These are phyloP conservation scores for Phytophthora litchii DNA, from an alignment of 352 stramenopile species.

Conservation along the genomic window DNA sequence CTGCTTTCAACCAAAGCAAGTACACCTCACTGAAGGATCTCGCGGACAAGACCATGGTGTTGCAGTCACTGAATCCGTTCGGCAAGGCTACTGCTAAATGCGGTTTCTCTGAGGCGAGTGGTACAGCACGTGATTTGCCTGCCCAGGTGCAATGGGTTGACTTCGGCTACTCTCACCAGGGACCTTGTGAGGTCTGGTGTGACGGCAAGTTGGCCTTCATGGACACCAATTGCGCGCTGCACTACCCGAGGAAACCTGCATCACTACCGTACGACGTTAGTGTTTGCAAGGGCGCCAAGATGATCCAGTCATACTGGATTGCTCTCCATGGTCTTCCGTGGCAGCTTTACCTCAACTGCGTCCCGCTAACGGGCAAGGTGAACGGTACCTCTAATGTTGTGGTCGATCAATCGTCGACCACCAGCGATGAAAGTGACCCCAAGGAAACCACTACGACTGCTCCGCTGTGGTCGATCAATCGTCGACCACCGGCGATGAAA, in stretches of 20 bases:
- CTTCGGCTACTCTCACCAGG: conserved; percentile 52
- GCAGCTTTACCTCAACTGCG: conserved; percentile 63
- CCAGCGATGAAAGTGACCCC: conserved; percentile 2
- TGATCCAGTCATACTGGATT: conserved; percentile 63
- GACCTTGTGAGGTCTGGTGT: conserved; percentile 67
- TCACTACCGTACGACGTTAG: conserved; percentile 46
- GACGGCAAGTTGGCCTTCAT: conserved; percentile 55
- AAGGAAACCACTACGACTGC: conserved; percentile 1
- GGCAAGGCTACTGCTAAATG: conserved; percentile 33
- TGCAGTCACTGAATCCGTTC: conserved; percentile 31
- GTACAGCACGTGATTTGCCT: conserved; percentile 36
- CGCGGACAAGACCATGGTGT: conserved; percentile 32
- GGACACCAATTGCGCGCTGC: conserved; percentile 42
- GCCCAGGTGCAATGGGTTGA: conserved; percentile 32
- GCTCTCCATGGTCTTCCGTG: conserved; percentile 54
- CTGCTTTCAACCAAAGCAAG: conserved; percentile 37
- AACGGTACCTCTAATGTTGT: conserved; percentile 11
- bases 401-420: not conserved
- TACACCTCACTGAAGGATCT: conserved; percentile 46
- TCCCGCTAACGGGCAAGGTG: conserved; percentile 22
- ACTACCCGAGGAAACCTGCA: conserved; percentile 39
- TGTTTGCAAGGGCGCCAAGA: conserved; percentile 46
- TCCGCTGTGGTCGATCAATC: not conserved
- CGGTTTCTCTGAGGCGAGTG: conserved; percentile 34
- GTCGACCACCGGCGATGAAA: not conserved